Conservation (phyloP, 2,329 filamentous ascomycete species). For the Sporothrix schenckii region DNA sequence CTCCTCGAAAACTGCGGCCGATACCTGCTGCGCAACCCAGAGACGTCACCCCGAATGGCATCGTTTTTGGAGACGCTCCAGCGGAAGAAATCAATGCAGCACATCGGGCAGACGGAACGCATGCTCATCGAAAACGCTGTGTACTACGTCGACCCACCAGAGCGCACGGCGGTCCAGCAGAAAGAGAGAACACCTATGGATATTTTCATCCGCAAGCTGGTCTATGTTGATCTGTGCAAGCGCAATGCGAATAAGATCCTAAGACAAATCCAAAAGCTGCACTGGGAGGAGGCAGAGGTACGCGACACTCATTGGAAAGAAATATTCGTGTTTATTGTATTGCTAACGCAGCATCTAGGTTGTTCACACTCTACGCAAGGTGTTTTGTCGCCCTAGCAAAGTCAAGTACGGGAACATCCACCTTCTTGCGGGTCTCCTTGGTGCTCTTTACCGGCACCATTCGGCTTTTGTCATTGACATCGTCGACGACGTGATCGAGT, state of each 20-base stretch:
- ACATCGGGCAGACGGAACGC: slow-evolving; percentile 91
- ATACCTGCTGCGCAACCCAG: slow-evolving; percentile 87
- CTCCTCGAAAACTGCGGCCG: slow-evolving; percentile 94
- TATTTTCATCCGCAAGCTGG: slow-evolving; percentile 85
- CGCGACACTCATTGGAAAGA: slow-evolving; percentile 27
- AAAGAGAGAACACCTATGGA: slow-evolving; percentile 95
- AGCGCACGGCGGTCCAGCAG: slow-evolving; percentile 90
- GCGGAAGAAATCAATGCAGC: slow-evolving; percentile 93
- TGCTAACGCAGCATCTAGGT: slow-evolving; percentile 35
- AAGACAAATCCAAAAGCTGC: slow-evolving; percentile 90
- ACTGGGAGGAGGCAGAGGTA: slow-evolving; percentile 93
- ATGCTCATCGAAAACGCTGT: slow-evolving; percentile 99
- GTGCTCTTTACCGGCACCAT: slow-evolving; percentile 88
- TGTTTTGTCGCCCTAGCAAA: slow-evolving; percentile 95
- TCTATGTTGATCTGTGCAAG: slow-evolving; percentile 93
- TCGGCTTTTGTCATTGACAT: slow-evolving; percentile 87
- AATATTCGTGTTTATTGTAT: neutral
- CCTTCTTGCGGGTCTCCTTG: slow-evolving; percentile 84
- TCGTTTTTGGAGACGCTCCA: slow-evolving; percentile 94
- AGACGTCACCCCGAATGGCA: slow-evolving; percentile 89
- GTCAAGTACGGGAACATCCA: slow-evolving; percentile 98
- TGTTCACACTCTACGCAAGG: slow-evolving; percentile 67
- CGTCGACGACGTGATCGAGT: slow-evolving; percentile 88
- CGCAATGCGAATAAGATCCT: slow-evolving; percentile 91
- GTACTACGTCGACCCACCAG: slow-evolving; percentile 95